phyloP scores from a whole-genome alignment of 1,284 basidiomycete species.

The Takashimella tepidaria region DNA sequence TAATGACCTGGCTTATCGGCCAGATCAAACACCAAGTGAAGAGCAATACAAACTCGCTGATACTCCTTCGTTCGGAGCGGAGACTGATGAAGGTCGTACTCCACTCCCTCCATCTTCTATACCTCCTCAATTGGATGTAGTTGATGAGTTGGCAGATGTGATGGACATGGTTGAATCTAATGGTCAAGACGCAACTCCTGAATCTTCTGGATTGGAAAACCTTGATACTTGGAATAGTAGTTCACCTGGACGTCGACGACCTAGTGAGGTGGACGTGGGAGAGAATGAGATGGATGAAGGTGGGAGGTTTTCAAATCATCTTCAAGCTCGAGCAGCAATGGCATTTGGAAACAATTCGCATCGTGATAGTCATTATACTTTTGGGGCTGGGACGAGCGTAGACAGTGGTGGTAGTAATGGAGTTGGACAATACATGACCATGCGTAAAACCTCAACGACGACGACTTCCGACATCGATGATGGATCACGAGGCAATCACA shows the following conservation, averaged over 20 bases:
- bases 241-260: neutral
- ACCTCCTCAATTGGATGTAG: conserved; percentile 1
- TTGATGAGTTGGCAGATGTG: neutral
- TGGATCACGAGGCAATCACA: neutral
- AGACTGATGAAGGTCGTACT: conserved; percentile 2
- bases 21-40: conserved; percentile 19
- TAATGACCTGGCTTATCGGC: conserved; percentile 11
- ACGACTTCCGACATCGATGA: neutral
- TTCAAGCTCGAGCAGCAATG: neutral
- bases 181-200: neutral
- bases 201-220: too few species aligned
- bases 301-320: neutral
- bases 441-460: neutral
- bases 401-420: neutral
- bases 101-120: neutral
- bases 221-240: too few species aligned
- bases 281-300: neutral
- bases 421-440: neutral
- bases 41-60: conserved; percentile 20
- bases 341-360: neutral
- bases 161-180: neutral
- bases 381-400: neutral
- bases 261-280: neutral
- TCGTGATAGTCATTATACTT: neutral
- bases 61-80: conserved; percentile 12